Evolutionary conservation across 345 rosid genomes (phyloP), one percentile per base, ranked within the genome.

Genomic region (Sisymbrium irio): DNA sequence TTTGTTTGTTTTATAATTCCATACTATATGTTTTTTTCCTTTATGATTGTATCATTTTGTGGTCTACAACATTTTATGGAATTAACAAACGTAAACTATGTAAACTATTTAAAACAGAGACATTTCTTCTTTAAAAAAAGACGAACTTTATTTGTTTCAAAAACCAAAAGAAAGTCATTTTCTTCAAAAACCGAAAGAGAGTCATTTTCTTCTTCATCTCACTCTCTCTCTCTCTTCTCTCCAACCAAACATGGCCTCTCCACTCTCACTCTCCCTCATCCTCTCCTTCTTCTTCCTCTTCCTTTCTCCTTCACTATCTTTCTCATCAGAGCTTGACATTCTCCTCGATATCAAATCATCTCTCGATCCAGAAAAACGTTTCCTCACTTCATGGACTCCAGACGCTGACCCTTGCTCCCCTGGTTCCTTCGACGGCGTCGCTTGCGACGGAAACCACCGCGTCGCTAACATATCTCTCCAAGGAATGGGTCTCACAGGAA

Each of bases 391-490:
- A 3, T 95, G 99, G 99, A 62, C 83, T 0, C 72, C 81, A 35
- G 63, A 50, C 45, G 33, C 75, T 32, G 86, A 87, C 82, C 96
- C 92, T 1, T 94, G 99, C 32, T 72, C 77, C 73, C 30, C 62
- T 4, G 80, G 77, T 15, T 83, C 89, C 6, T 95, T 95, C 65
- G 84, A 86, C 65, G 99, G 99, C 0, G 93, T 95, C 11, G 97
- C 92, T 32, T 95, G 99, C 83, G 80, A 95, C 68, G 90, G 81
- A 40, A 62, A 76, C 32, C 90, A 85, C 54, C 81, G 30, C n/a
- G 92, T 95, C 0, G 81, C 96, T 6, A 95, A 92, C 78, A 89
- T 95, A 4, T 90, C 99, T 46, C 88, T 95, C 2, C 97, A 90
- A 75, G 99, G 99, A 67, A 92, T 82, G 83, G 96, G 97, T 18